Conservation (phyloP, 78 protist genomes). For the Emiliania huxleyi region DNA sequence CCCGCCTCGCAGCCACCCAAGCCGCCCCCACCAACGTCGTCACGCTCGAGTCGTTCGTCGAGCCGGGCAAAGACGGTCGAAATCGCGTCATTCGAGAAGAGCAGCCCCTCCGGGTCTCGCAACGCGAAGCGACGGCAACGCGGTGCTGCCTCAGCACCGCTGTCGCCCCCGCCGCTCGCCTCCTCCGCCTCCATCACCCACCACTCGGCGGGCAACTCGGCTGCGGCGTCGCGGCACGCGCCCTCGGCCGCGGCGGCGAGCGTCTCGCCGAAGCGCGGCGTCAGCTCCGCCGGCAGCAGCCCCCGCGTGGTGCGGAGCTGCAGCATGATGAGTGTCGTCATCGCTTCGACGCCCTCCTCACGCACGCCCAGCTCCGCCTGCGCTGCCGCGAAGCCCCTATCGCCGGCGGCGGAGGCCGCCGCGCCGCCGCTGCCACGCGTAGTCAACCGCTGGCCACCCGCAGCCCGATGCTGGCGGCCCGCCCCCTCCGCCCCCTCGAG, state of each 20-base stretch:
- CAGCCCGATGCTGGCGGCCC: too few species aligned
- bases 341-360: not conserved
- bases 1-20: too few species aligned
- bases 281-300: not conserved
- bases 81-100: not conserved
- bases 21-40: too few species aligned
- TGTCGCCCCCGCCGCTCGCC: too few species aligned
- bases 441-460: too few species aligned
- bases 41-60: too few species aligned
- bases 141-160: not conserved
- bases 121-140: not conserved
- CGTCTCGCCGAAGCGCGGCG: too few species aligned
- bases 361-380: not conserved
- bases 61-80: not conserved
- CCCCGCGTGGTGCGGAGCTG: not conserved
- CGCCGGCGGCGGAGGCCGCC: too few species aligned
- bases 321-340: not conserved
- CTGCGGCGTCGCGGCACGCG: not conserved
- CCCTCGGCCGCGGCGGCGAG: not conserved
- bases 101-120: conserved; percentile 1
- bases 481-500: not conserved
- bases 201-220: too few species aligned
- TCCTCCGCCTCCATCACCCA: too few species aligned
- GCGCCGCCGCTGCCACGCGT: too few species aligned
- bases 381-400: not conserved